Conservation (phyloP, 192 early-diverging fungal genomes). For the Powellomyces hirtus region DNA sequence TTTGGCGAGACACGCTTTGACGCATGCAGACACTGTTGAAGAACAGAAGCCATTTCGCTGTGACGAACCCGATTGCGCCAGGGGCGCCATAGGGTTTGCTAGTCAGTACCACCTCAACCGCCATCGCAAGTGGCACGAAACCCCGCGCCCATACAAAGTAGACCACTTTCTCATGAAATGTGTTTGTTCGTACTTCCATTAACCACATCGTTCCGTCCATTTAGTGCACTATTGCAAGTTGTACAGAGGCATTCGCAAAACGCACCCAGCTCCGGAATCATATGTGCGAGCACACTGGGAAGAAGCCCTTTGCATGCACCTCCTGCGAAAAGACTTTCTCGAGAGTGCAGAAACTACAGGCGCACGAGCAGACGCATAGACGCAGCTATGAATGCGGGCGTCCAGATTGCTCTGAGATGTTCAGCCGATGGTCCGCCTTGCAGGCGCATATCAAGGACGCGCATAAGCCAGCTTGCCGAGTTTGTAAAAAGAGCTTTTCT, state of each 20-base stretch:
- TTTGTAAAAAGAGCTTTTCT: conserved; percentile 22
- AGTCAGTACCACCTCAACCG: conserved; percentile 21
- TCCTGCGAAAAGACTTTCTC: conserved; percentile 9
- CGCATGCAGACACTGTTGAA: conserved; percentile 3
- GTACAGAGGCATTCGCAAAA: conserved; percentile 22
- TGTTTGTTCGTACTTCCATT: no score
- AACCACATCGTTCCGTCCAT: not conserved
- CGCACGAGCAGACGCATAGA: conserved; percentile 10
- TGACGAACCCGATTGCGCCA: not conserved
- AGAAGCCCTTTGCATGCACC: conserved; percentile 5
- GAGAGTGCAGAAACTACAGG: conserved; percentile 13
- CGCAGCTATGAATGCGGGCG: not conserved
- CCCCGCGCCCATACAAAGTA: conserved; percentile 19
- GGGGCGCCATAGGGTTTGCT: conserved; percentile 2
- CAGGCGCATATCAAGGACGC: conserved; percentile 15
- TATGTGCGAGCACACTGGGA: conserved; percentile 16
- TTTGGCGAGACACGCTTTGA: conserved; percentile 10
- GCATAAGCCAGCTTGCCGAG: conserved; percentile 10
- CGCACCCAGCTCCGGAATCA: conserved; percentile 15
- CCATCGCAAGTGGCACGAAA: conserved; percentile 7
- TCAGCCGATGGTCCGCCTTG: conserved; percentile 12
- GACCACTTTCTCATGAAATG: no score
- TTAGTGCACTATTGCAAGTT: conserved; percentile 16
- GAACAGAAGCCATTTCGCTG: conserved; percentile 15
- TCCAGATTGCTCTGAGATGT: not conserved